phyloP scores from a whole-genome alignment of 1,284 basidiomycete genomes.

The Trametes sp. region DNA sequence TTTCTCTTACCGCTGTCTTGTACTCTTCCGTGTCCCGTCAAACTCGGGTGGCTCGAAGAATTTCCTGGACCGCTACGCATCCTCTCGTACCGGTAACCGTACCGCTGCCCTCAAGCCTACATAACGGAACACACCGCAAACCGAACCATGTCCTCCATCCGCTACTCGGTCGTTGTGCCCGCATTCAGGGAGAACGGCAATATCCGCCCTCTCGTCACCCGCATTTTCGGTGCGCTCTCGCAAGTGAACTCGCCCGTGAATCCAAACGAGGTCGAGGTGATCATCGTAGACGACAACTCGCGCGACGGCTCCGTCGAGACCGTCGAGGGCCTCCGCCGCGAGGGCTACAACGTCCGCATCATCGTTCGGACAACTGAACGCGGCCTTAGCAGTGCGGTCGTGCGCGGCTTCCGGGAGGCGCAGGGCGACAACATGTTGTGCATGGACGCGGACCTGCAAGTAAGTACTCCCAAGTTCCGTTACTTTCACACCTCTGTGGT shows the following conservation, averaged over 20 bases:
- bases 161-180: conserved; percentile 53
- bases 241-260: conserved; percentile 40
- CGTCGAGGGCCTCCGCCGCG: conserved; percentile 46
- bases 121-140: not conserved
- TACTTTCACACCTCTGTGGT: not conserved
- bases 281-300: conserved; percentile 58
- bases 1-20: conserved; percentile 9
- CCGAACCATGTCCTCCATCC: conserved; percentile 33
- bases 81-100: not conserved
- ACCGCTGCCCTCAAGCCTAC: not conserved
- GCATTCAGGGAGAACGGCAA: conserved; percentile 56
- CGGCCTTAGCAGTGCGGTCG: conserved; percentile 52
- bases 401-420: conserved; percentile 52
- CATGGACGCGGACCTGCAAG: conserved; percentile 55
- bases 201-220: conserved; percentile 49
- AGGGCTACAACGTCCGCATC: conserved; percentile 52
- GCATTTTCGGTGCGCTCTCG: conserved; percentile 45
- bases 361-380: conserved; percentile 50
- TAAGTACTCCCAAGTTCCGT: conserved; percentile 22
- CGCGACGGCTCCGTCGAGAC: conserved; percentile 53
- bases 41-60: conserved; percentile 21
- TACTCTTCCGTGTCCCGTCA: conserved; percentile 16
- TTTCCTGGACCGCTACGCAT: not conserved
- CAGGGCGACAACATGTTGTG: conserved; percentile 50
- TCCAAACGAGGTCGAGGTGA: conserved; percentile 46